phyloP scores from a whole-genome alignment of 805 yeast genomes.

The Wickerhamiella parazyma region DNA sequence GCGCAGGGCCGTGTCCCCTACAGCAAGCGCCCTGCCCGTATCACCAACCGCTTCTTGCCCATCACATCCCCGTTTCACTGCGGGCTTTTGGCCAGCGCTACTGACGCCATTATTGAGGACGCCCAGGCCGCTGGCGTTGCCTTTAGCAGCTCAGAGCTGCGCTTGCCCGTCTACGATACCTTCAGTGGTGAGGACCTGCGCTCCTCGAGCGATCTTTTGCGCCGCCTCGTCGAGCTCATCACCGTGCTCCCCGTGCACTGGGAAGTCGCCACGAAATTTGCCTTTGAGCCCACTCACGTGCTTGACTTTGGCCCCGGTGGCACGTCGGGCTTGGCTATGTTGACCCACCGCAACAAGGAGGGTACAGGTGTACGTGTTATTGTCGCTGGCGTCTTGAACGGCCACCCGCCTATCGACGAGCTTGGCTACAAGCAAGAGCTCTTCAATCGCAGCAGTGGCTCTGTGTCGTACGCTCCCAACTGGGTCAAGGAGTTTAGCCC shows the following conservation, averaged over 20 bases:
- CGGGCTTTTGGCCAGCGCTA: constrained; percentile 63
- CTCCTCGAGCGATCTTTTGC: constrained; percentile 40
- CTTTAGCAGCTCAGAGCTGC: constrained; percentile 41
- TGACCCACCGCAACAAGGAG: constrained; percentile 94
- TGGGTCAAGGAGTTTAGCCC: constrained; percentile 89
- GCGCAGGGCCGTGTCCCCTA: constrained; percentile 91
- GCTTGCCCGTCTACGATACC: constrained; percentile 86
- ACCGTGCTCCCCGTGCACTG: constrained; percentile 85
- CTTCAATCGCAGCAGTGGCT: constrained; percentile 51
- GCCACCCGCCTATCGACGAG: constrained; percentile 56
- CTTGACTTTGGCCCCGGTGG: constrained; percentile 99
- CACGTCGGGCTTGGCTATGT: constrained; percentile 85
- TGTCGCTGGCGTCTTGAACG: constrained; percentile 82
- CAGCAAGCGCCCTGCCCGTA: constrained; percentile 86
- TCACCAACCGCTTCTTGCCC: constrained; percentile 87
- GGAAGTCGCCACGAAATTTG: constrained; percentile 76
- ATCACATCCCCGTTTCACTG: constrained; percentile 96
- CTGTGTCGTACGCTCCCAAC: constrained; percentile 71
- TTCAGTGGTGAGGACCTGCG: constrained; percentile 71
- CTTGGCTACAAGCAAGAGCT: constrained; percentile 93
- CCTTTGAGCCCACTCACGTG: constrained; percentile 58
- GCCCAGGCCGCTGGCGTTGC: constrained; percentile 43
- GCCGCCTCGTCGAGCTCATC: constrained; percentile 68
- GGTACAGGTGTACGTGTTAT: constrained; percentile 96
- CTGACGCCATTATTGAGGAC: constrained; percentile 51